Base-by-base conservation (phyloP, 108 stramenopile genomes). In the Thalassiosira profunda region DNA sequence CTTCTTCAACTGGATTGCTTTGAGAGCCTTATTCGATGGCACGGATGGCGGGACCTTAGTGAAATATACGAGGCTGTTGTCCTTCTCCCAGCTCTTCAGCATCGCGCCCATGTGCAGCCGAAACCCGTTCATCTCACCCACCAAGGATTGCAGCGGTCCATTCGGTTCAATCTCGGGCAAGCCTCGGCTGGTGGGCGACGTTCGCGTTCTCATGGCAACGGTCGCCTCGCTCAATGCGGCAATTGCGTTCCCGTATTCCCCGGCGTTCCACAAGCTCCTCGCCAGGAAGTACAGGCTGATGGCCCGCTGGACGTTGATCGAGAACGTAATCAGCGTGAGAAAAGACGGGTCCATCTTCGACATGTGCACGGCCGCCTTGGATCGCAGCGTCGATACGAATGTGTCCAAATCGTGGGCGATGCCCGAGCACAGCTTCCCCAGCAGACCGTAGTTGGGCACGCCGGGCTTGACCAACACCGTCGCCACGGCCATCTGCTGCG, bases 401-500 rank as follows among this genome's bases (percentile, higher is more conserved):
- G 78, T 66, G 34, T 96, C 91, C 35, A 96, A 62, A 45, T 84
- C 80, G 42, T 86, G 88, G 0, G 73, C 57, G 21, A 94, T 71
- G 3, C 92, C 92, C 34, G 82, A 30, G 44, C 86, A 91, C 8
- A 96, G 55, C 45, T 96, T 96, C 21, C 83, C 91, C 20, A 96
- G 51, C 2, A 96, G 75, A 29, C 76, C 38, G 67, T 90, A 96
- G 61, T 96, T 96, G 7, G 91, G 90, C 17, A 66, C 81, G 5
- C 84, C 95, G 4, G 83, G 81, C 58, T 91, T 96, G 37, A 88
- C 85, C 43, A 96, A 63, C 10, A 92, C 86, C 4, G 92, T 91
- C 7, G 92, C 89, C 29, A 96, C 72, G 11, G 92, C 92, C 95
- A 96, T 96, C 76, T 96, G 95, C 42, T 96, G 95, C 6, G 83